Evolutionary conservation across 352 stramenopile species (phyloP).

Genomic region (Globisporangium mamillatum): DNA sequence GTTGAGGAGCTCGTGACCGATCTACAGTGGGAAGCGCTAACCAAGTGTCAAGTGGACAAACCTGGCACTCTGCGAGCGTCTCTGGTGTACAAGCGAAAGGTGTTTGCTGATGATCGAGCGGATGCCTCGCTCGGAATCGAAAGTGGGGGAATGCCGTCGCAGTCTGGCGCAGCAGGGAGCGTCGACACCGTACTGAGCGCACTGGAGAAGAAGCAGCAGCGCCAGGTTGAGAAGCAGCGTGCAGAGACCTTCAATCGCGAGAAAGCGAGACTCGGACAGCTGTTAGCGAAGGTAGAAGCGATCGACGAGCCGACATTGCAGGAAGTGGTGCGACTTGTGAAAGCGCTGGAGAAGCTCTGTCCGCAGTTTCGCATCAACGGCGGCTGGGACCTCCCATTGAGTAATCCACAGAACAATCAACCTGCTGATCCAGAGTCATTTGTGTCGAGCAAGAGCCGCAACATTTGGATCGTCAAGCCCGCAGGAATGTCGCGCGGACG

Average conservation of each 20-base stretch:
- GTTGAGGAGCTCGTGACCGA: constrained; percentile 64
- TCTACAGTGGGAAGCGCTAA: constrained; percentile 73
- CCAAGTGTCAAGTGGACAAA: constrained; percentile 41
- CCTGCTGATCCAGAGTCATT: neutral
- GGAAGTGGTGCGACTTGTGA: constrained; percentile 31
- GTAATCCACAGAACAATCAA: constrained; percentile 4
- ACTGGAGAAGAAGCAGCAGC: constrained; percentile 50
- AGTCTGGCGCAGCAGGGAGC: constrained; percentile 9
- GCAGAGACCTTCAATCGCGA: constrained; percentile 50
- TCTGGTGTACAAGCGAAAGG: constrained; percentile 51
- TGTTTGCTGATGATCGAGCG: constrained; percentile 41
- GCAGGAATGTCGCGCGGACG: constrained; percentile 80
- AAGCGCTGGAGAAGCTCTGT: constrained; percentile 38
- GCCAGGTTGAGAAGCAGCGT: constrained; percentile 32
- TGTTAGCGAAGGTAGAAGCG: constrained; percentile 39
- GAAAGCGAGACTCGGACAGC: constrained; percentile 47
- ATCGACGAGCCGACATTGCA: constrained; percentile 24
- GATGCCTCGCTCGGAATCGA: constrained; percentile 23
- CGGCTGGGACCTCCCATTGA: constrained; percentile 27
- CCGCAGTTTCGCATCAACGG: constrained; percentile 80
- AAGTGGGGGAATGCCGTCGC: neutral
- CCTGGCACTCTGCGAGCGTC: constrained; percentile 47
- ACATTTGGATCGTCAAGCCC: constrained; percentile 95
- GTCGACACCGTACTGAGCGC: constrained; percentile 48
- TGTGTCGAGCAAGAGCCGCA: constrained; percentile 38